These are phyloP conservation scores for Melaleuca quinquenervia DNA, from an alignment of 345 rosid species.

Conservation along the genomic window DNA sequence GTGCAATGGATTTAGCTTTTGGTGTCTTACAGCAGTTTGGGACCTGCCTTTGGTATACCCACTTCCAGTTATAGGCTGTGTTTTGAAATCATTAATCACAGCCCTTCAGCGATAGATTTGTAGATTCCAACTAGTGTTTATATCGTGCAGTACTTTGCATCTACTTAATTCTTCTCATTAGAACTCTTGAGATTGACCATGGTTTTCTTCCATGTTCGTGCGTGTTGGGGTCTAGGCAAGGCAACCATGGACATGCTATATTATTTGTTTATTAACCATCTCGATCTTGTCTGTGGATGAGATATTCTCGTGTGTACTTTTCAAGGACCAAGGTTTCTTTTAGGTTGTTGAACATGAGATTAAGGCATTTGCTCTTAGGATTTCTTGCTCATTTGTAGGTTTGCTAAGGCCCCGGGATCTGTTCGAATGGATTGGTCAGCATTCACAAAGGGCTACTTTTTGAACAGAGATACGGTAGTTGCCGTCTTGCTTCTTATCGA, in stretches of 20 bases:
- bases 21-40: background rate
- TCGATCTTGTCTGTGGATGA: background rate
- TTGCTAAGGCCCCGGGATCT: conserved; percentile 77
- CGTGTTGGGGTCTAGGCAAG: background rate
- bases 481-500: conserved; percentile 73
- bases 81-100: background rate
- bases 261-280: background rate
- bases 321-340: background rate
- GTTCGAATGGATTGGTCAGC: conserved; percentile 85
- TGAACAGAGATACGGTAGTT: conserved; percentile 71
- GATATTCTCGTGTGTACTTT: background rate
- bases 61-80: background rate
- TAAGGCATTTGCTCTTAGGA: background rate
- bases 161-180: background rate
- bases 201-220: background rate
- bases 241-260: background rate
- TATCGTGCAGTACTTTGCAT: background rate
- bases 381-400: conserved; percentile 20
- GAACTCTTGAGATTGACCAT: background rate
- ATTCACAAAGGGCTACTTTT: conserved; percentile 87
- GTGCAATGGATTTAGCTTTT: background rate
- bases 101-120: background rate
- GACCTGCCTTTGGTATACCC: background rate
- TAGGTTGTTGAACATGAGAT: background rate
- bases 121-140: background rate